Base-by-base conservation (phyloP, 768 basidiomycete genomes). In the Myochromella boudieri region DNA sequence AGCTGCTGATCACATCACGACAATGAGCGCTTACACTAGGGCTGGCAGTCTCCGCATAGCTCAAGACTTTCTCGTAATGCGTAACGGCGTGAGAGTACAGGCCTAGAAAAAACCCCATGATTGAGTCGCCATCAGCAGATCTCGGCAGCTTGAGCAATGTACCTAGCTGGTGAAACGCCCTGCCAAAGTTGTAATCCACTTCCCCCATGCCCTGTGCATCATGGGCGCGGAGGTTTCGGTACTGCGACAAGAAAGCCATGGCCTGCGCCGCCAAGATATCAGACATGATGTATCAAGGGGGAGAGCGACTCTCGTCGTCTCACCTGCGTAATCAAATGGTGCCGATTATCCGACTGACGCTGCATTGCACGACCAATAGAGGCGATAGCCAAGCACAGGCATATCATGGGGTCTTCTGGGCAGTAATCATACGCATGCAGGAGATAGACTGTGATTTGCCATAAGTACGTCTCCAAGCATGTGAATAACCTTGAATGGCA, bases 101-200 rank as follows among this genome's bases (percentile, higher is more conserved):
- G 3, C 91, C 95, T 95, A 54, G 14, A 25, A 14, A 24, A 21
- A 7, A 33, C 6, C 0, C 41, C 4, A 26, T 34, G 18, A 6
- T n/a, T 34, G 14, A 27, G 41, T 15, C 15, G 42, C 4, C n/a
- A 14, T 29, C 12, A 21, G 14, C 26, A n/a, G n/a, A 14, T 34
- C 31, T 6, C 15, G 22, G 4, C 12, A 24, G 10, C 7, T 6
- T 22, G 2, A 24, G 8, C 4, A 3, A 57, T 77, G 44, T 51
- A 92, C 93, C 90, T n/a, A 97, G 72, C 49, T 94, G 89, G 60
- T 98, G 95, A 62, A 97, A 98, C 1, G 84, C 81, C 37, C 95
- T 75, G 0, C 87, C 95, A 60, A 95, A 90, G 64, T 99, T 99
- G 63, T 80, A 97, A 48, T 99, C 91, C 3, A 95, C 85, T 64